Evolutionary conservation across 2,329 filamentous ascomycete genomes (phyloP), one percentile per base, ranked within the genome.

Genomic region (Penicillium sp.): DNA sequence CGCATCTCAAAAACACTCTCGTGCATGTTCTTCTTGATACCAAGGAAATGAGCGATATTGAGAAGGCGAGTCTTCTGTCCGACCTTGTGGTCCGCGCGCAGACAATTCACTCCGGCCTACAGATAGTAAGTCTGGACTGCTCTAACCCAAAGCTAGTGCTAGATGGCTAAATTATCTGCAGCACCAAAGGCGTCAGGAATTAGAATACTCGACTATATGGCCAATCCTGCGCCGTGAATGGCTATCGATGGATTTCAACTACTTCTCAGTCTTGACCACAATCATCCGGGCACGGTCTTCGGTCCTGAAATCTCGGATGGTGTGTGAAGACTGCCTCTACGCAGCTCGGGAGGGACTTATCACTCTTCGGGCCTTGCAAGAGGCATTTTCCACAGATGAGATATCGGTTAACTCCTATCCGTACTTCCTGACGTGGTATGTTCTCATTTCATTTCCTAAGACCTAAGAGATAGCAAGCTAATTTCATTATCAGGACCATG

Each of bases 201-300:
- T 56, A 26, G 43, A 60, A n/a, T 60, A 54, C 14, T 39, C 61
- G 21, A 45, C 49, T 19, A 57, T 57, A 9, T 66, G 59, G 63
- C 27, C n/a, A 11, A 39, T 54, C 4, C 39, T 66, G 14, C 55
- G 54, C 6, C 53, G 58, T 9, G 57, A 63, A 22, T 66, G 64
- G 64, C 54, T 64, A 19, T 63, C 64, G 11, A 57, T 64, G 51
- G 63, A 66, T 26, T 66, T 65, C 43, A 66, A 65, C 47, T 65
- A 66, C 51, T 66, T 65, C 35, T 65, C 63, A 2, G 21, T 62
- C 24, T 44, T 63, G 7, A 64, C 64, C 7, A 65, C 64, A n/a
- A 61, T 66, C 14, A 64, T 66, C 26, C 61, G 59, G 33, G 61
- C 63, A 19, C 59, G 63, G 21, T 66, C 64, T 6, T 63, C 64